Percentiles rank a stretch among this genome's conserved stretches.
These are phyloP conservation scores for Amanita pseudoporphyria DNA, from an alignment of 768 basidiomycete genomes.

Conservation along the genomic window DNA sequence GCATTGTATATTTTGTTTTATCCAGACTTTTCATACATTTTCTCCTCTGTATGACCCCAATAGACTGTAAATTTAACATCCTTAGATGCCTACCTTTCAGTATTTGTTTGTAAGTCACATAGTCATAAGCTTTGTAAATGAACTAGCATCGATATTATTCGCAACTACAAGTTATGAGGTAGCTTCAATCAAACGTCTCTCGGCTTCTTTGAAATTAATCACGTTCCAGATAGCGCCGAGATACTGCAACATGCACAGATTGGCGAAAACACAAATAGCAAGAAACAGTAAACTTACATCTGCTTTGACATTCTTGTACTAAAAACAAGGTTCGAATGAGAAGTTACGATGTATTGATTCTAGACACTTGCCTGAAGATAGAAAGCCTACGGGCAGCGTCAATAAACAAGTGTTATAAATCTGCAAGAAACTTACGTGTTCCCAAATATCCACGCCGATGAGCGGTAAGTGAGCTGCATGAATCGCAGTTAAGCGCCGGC, in stretches of 20 bases:
- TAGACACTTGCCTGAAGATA: conserved; percentile 41
- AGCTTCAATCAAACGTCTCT: conserved; percentile 32
- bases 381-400: conserved; percentile 42
- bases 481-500: not conserved
- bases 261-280: not conserved
- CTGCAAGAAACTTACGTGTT: conserved; percentile 52
- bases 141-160: too few relatives aligned
- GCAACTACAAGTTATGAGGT: conserved; percentile 10
- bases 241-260: not conserved
- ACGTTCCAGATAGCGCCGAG: conserved; percentile 86
- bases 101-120: too few relatives aligned
- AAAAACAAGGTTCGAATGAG: conserved; percentile 12
- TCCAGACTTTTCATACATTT: too few relatives aligned
- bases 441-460: conserved; percentile 97
- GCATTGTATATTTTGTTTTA: not conserved
- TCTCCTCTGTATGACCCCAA: too few relatives aligned
- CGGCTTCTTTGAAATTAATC: conserved; percentile 85
- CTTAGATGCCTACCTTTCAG: too few relatives aligned
- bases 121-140: too few relatives aligned
- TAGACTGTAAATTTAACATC: too few relatives aligned
- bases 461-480: conserved; percentile 72
- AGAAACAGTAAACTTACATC: conserved; percentile 50
- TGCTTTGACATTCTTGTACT: conserved; percentile 90
- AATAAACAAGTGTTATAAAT: conserved; percentile 4
- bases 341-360: not conserved